Evolutionary conservation across 768 basidiomycete species (phyloP).

Genomic region (Steccherinum ochraceum): DNA sequence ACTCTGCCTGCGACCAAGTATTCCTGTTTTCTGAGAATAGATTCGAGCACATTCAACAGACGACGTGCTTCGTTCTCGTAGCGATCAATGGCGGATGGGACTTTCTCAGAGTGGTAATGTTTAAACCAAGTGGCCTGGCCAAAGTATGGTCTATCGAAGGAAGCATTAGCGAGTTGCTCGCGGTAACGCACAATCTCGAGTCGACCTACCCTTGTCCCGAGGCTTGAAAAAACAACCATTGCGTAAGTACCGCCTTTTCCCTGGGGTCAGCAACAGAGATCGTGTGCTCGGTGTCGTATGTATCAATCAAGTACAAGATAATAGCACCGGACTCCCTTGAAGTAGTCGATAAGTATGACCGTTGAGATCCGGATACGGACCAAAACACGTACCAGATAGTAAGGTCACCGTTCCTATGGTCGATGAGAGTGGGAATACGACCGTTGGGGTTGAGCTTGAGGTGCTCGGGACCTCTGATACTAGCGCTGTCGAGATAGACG

Average conservation of each 20-base stretch:
- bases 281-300: conserved; percentile 31
- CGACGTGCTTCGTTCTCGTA: conserved; percentile 17
- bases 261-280: background rate
- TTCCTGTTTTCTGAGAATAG: conserved; percentile 13
- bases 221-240: conserved; percentile 36
- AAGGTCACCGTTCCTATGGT: conserved; percentile 17
- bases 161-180: no score
- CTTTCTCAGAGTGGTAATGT: conserved; percentile 16
- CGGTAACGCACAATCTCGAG: no score
- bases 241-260: conserved; percentile 11
- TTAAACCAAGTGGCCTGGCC: conserved; percentile 16
- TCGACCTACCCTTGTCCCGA: no score
- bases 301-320: conserved; percentile 30
- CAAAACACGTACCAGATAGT: conserved; percentile 15
- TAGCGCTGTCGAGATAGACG: conserved; percentile 6
- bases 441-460: conserved; percentile 18
- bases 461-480: background rate
- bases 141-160: conserved; percentile 13
- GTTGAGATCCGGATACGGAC: no score
- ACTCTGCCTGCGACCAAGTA: conserved; percentile 13
- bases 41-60: conserved; percentile 15
- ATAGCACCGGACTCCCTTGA: background rate
- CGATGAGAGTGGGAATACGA: conserved; percentile 23
- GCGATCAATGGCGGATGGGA: conserved; percentile 15
- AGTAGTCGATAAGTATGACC: no score